These are phyloP conservation scores for Fusarium sororula DNA, from an alignment of 2,329 filamentous ascomycete genomes.

Conservation along the genomic window DNA sequence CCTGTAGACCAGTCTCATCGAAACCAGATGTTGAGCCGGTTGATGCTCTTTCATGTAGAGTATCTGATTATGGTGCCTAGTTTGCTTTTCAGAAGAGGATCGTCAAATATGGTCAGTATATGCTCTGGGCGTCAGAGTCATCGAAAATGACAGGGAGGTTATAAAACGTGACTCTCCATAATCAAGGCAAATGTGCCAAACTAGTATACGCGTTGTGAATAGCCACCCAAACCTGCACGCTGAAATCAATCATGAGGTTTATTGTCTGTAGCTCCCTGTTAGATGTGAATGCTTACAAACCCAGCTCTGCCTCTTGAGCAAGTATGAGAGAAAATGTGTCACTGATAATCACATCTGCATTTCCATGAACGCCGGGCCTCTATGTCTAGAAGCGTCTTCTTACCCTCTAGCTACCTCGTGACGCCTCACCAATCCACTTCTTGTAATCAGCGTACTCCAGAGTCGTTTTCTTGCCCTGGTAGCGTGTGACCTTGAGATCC, in stretches of 20 bases:
- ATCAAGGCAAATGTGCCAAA: background rate
- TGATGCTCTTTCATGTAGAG: background rate
- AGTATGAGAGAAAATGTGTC: slow-evolving; percentile 9
- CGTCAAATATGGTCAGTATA: background rate
- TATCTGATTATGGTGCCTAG: background rate
- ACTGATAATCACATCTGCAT: slow-evolving; percentile 10
- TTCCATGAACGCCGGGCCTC: slow-evolving; percentile 40
- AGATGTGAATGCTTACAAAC: slow-evolving; percentile 16
- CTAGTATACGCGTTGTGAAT: background rate
- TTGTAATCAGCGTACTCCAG: slow-evolving; percentile 78
- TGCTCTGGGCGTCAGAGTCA: background rate
- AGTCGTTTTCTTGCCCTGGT: slow-evolving; percentile 83
- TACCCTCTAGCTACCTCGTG: slow-evolving; percentile 19
- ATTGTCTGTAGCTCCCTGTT: slow-evolving; percentile 25
- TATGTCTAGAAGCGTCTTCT: slow-evolving; percentile 42
- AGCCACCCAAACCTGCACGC: slow-evolving; percentile 14
- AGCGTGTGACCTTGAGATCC: slow-evolving; percentile 80
- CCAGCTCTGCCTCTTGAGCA: slow-evolving; percentile 32
- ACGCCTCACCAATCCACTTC: slow-evolving; percentile 75
- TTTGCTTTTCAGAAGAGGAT: background rate
- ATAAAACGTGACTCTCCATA: background rate
- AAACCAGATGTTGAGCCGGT: background rate
- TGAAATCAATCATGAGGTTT: slow-evolving; percentile 23
- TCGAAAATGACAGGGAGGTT: background rate
- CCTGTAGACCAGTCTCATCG: background rate